These are phyloP conservation scores for Cordyceps tenuipes DNA, from an alignment of 2,329 filamentous ascomycete species.

Conservation along the genomic window DNA sequence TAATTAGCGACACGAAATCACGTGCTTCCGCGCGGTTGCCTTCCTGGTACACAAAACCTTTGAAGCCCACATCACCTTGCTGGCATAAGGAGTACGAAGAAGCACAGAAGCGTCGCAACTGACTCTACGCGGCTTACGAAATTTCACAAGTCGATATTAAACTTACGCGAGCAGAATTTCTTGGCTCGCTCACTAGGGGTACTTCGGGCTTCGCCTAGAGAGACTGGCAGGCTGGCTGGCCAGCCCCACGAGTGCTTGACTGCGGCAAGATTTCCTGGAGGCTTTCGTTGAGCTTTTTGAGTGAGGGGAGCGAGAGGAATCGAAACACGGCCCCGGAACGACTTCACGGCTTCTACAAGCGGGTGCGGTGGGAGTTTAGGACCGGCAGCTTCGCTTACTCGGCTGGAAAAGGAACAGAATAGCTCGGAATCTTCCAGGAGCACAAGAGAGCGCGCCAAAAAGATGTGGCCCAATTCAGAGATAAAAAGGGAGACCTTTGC, in stretches of 20 bases:
- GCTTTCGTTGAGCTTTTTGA: constrained; percentile 18
- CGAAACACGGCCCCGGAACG: not conserved
- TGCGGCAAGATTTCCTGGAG: constrained; percentile 14
- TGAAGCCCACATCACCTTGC: not conserved
- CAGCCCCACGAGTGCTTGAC: not conserved
- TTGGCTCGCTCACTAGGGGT: not conserved
- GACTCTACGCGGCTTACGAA: not conserved
- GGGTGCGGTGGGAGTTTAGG: not conserved
- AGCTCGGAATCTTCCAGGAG: not conserved
- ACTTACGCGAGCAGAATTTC: not conserved
- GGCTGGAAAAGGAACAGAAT: not conserved
- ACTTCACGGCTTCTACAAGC: not conserved
- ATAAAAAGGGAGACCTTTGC: not conserved
- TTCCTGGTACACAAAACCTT: not conserved
- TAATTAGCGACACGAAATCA: constrained; percentile 9
- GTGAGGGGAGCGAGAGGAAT: not conserved
- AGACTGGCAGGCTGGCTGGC: not conserved
- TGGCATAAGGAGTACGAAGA: not conserved
- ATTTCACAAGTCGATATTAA: not conserved
- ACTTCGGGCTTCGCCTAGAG: not conserved
- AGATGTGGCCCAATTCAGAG: not conserved
- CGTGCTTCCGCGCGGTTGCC: constrained; percentile 1
- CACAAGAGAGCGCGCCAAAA: not conserved
- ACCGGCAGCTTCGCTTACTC: not conserved
- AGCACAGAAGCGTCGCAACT: not conserved